Evolutionary conservation across 345 rosid genomes (phyloP), one percentile per base, ranked within the genome.

Genomic region (Arabidopsis thaliana): DNA sequence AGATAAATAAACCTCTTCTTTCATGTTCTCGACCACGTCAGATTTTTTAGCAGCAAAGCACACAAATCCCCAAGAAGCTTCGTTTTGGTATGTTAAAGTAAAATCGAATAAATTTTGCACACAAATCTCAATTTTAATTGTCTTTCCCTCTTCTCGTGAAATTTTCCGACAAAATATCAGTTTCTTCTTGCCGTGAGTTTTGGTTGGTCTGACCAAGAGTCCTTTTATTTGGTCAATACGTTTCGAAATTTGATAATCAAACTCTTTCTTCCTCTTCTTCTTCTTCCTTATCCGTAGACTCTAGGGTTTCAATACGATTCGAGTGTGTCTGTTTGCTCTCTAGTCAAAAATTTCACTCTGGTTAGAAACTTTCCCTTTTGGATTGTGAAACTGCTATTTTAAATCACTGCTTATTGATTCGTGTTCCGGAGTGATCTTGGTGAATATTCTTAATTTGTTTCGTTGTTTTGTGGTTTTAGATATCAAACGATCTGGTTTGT

Each of bases 61-160:
- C 64, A 55, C 36, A 50, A 22, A 48, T 55, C 42, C 2, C 50
- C 37, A 77, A 1, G 81, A 82, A 72, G 73, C 85, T 81, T 50
- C 30, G 10, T 65, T 34, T 71, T 34, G 59, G 82, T 80, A 73
- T 13, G 69, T 50, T 38, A 44, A 75, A 58, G 30, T 46, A 49
- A 46, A 46, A 53, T 52, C 56, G 57, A 44, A 66, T 38, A 32
- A 32, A 6, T 0, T 25, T 6, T 4, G 2, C 12, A 32, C 8
- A 33, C n/a, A 23, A 2, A 22, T 59, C 44, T 13, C 30, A 32
- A 1, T 44, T 34, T 56, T 45, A 20, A 65, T 42, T 23, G 24
- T 34, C 45, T 3, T 8, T 37, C 34, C 37, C 30, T 53, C 10
- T 37, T 37, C 13, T 36, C 33, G 5, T 20, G 30, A 20, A 32